These are phyloP conservation scores for Arthrobotrys conoides DNA, from an alignment of 2,329 filamentous ascomycete species.

Conservation along the genomic window DNA sequence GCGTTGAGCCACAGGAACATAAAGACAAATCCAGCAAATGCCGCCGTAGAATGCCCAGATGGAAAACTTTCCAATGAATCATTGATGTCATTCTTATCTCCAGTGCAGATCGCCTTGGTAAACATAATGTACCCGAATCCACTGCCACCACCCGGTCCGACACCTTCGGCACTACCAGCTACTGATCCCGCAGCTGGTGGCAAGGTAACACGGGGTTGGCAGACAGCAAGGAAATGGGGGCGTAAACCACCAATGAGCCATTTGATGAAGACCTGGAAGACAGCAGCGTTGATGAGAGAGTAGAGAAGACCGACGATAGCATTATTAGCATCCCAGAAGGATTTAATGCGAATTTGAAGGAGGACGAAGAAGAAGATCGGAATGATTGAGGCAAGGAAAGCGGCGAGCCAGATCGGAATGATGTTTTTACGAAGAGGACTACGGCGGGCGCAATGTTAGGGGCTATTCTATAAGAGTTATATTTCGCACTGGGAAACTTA, in stretches of 20 bases:
- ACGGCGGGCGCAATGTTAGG: constrained; percentile 1
- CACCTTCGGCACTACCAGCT: constrained; percentile 68
- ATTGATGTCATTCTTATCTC: constrained; percentile 76
- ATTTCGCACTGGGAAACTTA: constrained; percentile 65
- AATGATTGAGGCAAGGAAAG: constrained; percentile 75
- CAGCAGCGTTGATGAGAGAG: constrained; percentile 77
- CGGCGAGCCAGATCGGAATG: constrained; percentile 79
- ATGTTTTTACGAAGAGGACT: constrained; percentile 76
- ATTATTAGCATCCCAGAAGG: constrained; percentile 81
- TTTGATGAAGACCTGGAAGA: constrained; percentile 83
- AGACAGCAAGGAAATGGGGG: constrained; percentile 79
- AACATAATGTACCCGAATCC: constrained; percentile 77
- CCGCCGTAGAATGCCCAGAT: constrained; percentile 80
- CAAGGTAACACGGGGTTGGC: constrained; percentile 43
- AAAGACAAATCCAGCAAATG: constrained; percentile 80
- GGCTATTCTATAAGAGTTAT: not conserved
- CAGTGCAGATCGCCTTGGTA: constrained; percentile 79
- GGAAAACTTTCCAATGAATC: constrained; percentile 80
- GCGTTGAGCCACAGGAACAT: constrained; percentile 82
- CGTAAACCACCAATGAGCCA: constrained; percentile 80
- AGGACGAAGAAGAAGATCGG: constrained; percentile 77
- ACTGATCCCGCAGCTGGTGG: constrained; percentile 72
- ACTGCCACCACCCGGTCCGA: constrained; percentile 66
- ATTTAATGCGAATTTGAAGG: constrained; percentile 77
- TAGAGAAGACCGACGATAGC: constrained; percentile 79